These are phyloP conservation scores for Calonectria leucothoes DNA, from an alignment of 2,329 filamentous ascomycete species.

Conservation along the genomic window DNA sequence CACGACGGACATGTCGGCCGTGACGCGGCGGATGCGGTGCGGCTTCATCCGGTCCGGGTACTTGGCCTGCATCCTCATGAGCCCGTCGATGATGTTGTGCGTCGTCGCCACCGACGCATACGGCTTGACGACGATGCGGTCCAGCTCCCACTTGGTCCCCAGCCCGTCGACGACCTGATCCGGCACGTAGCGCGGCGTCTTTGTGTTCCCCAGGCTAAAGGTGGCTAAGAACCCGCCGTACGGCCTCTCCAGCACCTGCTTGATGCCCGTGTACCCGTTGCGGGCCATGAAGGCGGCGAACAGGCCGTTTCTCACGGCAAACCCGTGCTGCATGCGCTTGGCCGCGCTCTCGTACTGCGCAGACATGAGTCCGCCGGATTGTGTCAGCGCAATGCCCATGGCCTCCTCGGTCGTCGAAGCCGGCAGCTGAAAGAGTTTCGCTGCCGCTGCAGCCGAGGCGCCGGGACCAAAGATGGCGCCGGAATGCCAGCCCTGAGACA, in stretches of 20 bases:
- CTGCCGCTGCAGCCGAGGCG: background rate
- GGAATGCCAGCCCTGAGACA: conserved; percentile 1
- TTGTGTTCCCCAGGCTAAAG: background rate
- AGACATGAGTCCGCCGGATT: background rate
- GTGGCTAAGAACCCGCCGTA: background rate
- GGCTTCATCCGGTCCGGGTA: background rate
- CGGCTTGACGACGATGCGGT: conserved; percentile 2
- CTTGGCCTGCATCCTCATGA: background rate
- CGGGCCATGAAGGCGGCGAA: background rate
- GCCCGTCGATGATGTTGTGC: background rate
- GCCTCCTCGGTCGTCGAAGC: background rate
- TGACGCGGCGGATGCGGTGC: background rate
- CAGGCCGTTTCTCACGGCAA: background rate
- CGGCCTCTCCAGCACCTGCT: background rate
- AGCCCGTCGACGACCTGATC: background rate
- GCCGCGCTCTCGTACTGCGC: background rate
- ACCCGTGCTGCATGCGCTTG: background rate
- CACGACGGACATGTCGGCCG: background rate
- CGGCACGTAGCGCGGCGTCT: background rate
- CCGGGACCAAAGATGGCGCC: background rate
- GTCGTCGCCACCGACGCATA: conserved; percentile 7
- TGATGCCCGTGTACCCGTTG: background rate
- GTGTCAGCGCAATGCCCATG: background rate
- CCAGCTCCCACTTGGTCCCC: background rate
- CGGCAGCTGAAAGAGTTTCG: background rate